A percentile compares a stretch with the other conserved stretches of the same genome.
These are phyloP conservation scores for Hemileia vastatrix DNA, from an alignment of 1,284 basidiomycete species.

Conservation along the genomic window DNA sequence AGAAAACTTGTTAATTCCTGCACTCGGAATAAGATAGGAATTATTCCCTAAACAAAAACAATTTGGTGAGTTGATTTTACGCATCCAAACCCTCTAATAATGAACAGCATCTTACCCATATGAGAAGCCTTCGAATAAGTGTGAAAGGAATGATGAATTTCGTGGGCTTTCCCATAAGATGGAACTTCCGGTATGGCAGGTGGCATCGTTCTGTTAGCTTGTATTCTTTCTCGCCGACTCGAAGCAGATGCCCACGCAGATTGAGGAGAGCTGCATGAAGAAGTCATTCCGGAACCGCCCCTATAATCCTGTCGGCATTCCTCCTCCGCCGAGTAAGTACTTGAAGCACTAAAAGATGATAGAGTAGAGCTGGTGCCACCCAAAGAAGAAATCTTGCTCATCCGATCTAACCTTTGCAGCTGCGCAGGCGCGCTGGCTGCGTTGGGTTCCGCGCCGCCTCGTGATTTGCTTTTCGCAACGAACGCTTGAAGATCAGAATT, in stretches of 20 bases:
- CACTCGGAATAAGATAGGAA: too few species aligned
- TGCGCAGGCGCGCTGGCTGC: constrained; percentile 21
- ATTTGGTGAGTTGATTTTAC: too few species aligned
- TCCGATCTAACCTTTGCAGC: constrained; percentile 4
- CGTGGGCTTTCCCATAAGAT: too few species aligned
- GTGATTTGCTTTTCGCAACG: constrained; percentile 9
- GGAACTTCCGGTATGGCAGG: too few species aligned
- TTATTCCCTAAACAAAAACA: too few species aligned
- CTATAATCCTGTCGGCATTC: neutral
- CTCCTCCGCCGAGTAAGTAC: neutral
- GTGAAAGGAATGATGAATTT: too few species aligned
- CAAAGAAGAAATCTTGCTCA: neutral
- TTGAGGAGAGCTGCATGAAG: neutral
- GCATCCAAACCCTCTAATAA: too few species aligned
- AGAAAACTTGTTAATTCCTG: too few species aligned
- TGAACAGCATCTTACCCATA: too few species aligned
- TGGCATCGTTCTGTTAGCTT: constrained; percentile 3
- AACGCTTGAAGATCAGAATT: constrained; percentile 22
- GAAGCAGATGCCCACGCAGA: constrained; percentile 17
- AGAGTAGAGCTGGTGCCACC: neutral
- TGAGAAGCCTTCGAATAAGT: too few species aligned
- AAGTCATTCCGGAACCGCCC: too few species aligned
- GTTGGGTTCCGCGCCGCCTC: too few species aligned
- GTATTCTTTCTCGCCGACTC: constrained; percentile 11
- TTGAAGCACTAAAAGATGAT: neutral